Conservation (phyloP, 768 basidiomycete species). For the Pulveroboletus sp. region DNA sequence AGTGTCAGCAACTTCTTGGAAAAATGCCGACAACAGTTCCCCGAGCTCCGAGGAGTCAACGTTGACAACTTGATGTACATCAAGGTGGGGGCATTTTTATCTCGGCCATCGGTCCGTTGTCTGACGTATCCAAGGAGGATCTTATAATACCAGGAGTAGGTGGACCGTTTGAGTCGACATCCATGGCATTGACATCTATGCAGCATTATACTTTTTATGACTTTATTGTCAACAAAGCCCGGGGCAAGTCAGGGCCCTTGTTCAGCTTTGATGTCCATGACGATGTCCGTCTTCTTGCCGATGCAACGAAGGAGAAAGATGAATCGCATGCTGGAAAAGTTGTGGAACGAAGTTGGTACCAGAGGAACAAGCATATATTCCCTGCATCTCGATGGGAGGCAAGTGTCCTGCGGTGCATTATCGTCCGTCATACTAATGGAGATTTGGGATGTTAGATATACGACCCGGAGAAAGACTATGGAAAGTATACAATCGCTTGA, state of each 20-base stretch:
- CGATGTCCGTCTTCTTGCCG: conserved; percentile 89
- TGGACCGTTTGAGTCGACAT: conserved; percentile 1
- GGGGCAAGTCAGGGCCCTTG: conserved; percentile 95
- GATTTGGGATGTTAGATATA: conserved; percentile 54
- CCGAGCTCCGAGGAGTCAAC: conserved; percentile 83
- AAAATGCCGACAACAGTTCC: conserved; percentile 89
- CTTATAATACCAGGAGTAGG: conserved; percentile 93
- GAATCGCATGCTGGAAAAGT: conserved; percentile 99
- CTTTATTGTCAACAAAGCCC: conserved; percentile 97
- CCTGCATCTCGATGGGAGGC: conserved; percentile 97
- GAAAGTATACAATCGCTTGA: conserved; percentile 78
- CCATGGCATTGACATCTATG: neutral
- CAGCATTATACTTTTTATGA: conserved; percentile 98
- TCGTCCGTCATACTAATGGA: neutral
- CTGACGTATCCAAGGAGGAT: conserved; percentile 66
- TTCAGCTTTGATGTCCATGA: conserved; percentile 99
- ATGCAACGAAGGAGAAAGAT: conserved; percentile 95
- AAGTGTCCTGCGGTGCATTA: conserved; percentile 19
- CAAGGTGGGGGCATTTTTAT: conserved; percentile 53
- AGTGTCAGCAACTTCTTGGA: conserved; percentile 82
- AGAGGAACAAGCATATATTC: conserved; percentile 96
- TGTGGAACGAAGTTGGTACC: conserved; percentile 93
- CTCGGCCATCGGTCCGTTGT: neutral
- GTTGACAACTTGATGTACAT: conserved; percentile 99
- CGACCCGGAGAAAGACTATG: conserved; percentile 91